Evolutionary conservation across 75 land plant species (phyloP).

Genomic region (Cupressus sempervirens): DNA sequence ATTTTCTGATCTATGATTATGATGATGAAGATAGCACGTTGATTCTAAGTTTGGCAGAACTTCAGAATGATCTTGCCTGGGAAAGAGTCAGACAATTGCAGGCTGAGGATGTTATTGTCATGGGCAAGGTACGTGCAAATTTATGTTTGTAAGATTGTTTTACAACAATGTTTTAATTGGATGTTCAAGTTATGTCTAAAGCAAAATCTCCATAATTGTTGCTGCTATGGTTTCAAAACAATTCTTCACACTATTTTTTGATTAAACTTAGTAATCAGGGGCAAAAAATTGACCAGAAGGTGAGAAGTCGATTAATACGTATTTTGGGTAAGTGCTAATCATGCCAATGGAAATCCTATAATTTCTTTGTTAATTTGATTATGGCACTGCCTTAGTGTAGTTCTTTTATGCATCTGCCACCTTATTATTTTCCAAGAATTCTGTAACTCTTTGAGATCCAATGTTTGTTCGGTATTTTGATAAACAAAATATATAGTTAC

Average conservation of each 20-base stretch:
- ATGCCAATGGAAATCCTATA: not conserved
- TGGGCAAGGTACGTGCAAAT: conserved; percentile 58
- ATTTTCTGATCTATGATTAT: conserved; percentile 65
- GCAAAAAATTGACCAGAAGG: not conserved
- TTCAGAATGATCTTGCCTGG: conserved; percentile 87
- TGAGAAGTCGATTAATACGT: not conserved
- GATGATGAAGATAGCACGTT: conserved; percentile 70
- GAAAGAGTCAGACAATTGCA: conserved; percentile 87
- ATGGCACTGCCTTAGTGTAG: not conserved
- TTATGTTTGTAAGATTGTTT: not conserved
- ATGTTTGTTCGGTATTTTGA: not conserved
- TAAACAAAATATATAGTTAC: too few species aligned
- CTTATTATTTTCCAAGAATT: not conserved
- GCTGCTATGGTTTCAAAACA: not conserved
- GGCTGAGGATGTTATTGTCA: conserved; percentile 78
- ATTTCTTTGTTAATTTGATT: not conserved
- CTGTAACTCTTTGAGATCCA: not conserved
- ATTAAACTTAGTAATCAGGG: not conserved
- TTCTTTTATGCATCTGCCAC: not conserved
- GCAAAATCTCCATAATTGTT: not conserved
- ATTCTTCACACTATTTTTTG: not conserved
- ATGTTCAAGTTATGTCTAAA: not conserved
- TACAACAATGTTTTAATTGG: not conserved
- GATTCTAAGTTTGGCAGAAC: conserved; percentile 59
- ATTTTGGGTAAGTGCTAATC: not conserved